These are phyloP conservation scores for Chara braunii DNA, from an alignment of 139 green algal species.

Conservation along the genomic window DNA sequence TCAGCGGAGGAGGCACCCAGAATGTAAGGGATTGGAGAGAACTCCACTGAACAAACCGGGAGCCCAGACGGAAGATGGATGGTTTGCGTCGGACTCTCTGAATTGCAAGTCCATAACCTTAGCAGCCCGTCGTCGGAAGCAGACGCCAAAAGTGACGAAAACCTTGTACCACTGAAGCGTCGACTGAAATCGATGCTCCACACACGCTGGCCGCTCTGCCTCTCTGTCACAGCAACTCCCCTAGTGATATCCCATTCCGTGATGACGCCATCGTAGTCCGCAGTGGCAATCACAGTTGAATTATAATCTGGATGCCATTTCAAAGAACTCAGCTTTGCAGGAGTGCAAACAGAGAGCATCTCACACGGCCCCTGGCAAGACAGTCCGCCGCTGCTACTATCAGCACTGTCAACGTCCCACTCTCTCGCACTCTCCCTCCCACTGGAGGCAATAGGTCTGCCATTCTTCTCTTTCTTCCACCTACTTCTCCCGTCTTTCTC, in stretches of 20 bases:
- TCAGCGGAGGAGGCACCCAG: conserved; percentile 17
- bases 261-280: conserved; percentile 32
- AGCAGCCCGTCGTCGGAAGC: conserved; percentile 23
- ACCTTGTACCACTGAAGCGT: too few species aligned
- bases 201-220: conserved; percentile 24
- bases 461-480: too few species aligned
- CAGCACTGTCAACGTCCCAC: too few species aligned
- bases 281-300: not conserved
- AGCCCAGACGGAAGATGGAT: conserved; percentile 3
- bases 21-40: not conserved
- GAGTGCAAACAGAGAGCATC: too few species aligned
- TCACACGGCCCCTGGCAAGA: too few species aligned
- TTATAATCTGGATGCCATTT: conserved; percentile 15
- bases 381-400: too few species aligned
- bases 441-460: too few species aligned
- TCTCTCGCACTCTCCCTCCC: too few species aligned
- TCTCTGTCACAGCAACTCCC: conserved; percentile 9
- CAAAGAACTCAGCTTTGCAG: conserved; percentile 25
- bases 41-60: conserved; percentile 19
- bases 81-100: not conserved
- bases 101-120: conserved; percentile 5
- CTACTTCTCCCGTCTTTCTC: conserved; percentile 11
- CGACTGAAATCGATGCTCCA: conserved; percentile 28
- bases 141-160: conserved; percentile 5
- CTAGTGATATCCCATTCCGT: conserved; percentile 27